phyloP scores from a whole-genome alignment of 768 basidiomycete species.

The Peribolospora kevripleyi region DNA sequence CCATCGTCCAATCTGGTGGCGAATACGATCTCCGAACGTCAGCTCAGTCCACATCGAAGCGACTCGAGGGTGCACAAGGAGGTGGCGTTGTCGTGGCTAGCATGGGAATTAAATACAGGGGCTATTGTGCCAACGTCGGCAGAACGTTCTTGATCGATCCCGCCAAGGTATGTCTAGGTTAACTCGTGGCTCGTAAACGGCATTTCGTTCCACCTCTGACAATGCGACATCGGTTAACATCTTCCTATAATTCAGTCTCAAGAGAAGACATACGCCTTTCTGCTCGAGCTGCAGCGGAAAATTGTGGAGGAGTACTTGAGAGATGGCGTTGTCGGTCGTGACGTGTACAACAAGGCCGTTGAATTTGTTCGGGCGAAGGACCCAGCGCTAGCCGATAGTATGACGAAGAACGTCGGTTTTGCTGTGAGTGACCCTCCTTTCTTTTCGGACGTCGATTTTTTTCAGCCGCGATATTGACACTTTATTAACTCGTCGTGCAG shows the following conservation, averaged over 20 bases:
- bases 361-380: slow-evolving; percentile 48
- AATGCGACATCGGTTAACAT: background rate
- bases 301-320: slow-evolving; percentile 53
- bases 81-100: slow-evolving; percentile 66
- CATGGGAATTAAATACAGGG: slow-evolving; percentile 74
- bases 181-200: slow-evolving; percentile 5
- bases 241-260: slow-evolving; percentile 37
- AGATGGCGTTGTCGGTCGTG: slow-evolving; percentile 48
- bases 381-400: slow-evolving; percentile 55
- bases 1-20: slow-evolving; percentile 83
- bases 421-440: slow-evolving; percentile 31
- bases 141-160: slow-evolving; percentile 91
- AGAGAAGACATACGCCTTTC: slow-evolving; percentile 60
- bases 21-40: slow-evolving; percentile 74
- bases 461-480: background rate
- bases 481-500: slow-evolving; percentile 22
- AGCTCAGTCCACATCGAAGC: slow-evolving; percentile 60
- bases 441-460: no score
- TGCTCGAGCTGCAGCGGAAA: slow-evolving; percentile 43
- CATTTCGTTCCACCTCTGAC: background rate
- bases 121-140: slow-evolving; percentile 76
- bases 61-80: slow-evolving; percentile 38
- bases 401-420: slow-evolving; percentile 75
- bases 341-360: slow-evolving; percentile 55
- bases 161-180: slow-evolving; percentile 33